Conservation (phyloP, 192 early-diverging fungal genomes). For the Coemansia sp. region DNA sequence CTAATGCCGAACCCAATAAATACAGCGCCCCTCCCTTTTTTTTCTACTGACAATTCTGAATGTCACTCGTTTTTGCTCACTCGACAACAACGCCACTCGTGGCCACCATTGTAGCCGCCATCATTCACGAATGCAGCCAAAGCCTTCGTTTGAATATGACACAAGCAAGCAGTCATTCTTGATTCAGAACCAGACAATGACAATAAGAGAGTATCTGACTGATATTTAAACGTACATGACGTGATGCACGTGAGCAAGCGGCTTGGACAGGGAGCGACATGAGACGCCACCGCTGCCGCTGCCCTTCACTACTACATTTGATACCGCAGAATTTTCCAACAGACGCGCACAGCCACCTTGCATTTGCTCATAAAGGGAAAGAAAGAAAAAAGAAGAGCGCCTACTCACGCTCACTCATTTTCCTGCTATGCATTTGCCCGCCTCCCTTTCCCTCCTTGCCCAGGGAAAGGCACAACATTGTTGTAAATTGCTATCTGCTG, state of each 20-base stretch:
- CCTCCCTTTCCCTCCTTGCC: background rate
- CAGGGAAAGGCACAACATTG: background rate
- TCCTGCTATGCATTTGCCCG: background rate
- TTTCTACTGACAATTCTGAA: background rate
- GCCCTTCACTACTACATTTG: background rate
- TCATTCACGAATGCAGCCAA: background rate
- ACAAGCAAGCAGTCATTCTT: background rate
- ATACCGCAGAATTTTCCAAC: background rate
- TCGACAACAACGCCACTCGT: background rate
- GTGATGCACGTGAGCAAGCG: background rate
- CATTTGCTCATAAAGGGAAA: background rate
- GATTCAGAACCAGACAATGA: background rate
- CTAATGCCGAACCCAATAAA: background rate
- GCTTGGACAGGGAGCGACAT: background rate
- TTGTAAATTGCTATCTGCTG: background rate
- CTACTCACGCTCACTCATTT: background rate
- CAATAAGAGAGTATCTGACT: background rate
- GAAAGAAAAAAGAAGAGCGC: background rate
- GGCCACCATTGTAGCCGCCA: background rate
- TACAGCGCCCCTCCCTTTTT: background rate
- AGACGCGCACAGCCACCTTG: background rate
- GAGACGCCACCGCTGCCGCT: too few relatives aligned
- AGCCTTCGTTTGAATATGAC: background rate
- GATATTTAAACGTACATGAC: background rate
- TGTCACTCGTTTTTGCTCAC: background rate